Base-by-base conservation (phyloP, 495 filamentous ascomycete species). In the Endocarpon pusillum region DNA sequence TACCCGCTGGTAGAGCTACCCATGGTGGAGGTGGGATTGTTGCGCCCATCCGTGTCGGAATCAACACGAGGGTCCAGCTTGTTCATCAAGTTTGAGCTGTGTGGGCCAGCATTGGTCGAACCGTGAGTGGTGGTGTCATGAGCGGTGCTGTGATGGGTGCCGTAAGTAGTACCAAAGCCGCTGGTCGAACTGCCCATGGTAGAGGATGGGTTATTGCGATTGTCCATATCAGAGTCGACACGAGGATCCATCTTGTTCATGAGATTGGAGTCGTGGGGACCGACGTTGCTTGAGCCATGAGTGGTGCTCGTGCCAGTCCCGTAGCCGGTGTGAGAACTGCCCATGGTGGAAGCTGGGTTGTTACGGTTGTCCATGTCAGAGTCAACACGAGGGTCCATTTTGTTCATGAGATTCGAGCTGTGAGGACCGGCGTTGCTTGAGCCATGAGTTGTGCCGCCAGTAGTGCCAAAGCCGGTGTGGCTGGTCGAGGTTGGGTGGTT, bases 31-130 rank as follows among this genome's bases (percentile, higher is more conserved):
- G n/a, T n/a, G 21, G 71, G 71, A 42, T 73, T 67, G 43, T 68
- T 68, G 32, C 46, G 49, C 3, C 55, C 12, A 14, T 53, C 54
- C 11, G 49, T 52, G 7, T 43, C 33, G 52, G 21, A 50, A 46
- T 52, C 43, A 12, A 54, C 51, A 1, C 54, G 46, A 9, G 57
- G 55, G 35, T 66, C 62, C 42, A 35, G 42, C 38, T 67, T 66
- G 48, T 73, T 73, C 25, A 64, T 52, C 10, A 69, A 23, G 44
- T 66, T 60, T 32, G 54, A 60, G 38, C 37, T 39, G 52, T 46
- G 53, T 22, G 42, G 52, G n/a, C 55, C 48, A 35, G 50, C 42
- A 23, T 47, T 58, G 15, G 51, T n/a, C n/a, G n/a, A n/a, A n/a
- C n/a, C n/a, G n/a, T n/a, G 35, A 11, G 28, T 21, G n/a, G n/a